These are phyloP conservation scores for Fistulinella staudtii DNA, from an alignment of 1,284 basidiomycete species.

Conservation along the genomic window DNA sequence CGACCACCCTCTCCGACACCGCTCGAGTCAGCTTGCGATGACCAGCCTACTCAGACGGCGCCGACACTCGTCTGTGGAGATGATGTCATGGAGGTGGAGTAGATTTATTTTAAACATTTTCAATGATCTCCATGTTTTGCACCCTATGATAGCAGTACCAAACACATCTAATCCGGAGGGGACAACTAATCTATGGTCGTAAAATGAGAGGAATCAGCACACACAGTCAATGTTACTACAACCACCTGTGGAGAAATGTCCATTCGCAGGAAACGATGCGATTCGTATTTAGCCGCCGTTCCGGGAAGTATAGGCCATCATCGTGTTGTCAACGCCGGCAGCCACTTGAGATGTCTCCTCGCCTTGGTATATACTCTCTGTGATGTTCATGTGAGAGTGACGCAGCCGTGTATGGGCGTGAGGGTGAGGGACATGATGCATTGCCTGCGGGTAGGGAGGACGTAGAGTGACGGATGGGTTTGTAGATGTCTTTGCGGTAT, in stretches of 20 bases:
- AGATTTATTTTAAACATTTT: slow-evolving; percentile 6
- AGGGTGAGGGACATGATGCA: slow-evolving; percentile 75
- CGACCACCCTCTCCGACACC: too few relatives aligned
- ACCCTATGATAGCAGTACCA: slow-evolving; percentile 8
- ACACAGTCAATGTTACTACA: slow-evolving; percentile 10
- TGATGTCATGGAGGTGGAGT: slow-evolving; percentile 62
- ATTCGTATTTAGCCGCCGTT: slow-evolving; percentile 29
- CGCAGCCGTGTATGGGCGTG: slow-evolving; percentile 70
- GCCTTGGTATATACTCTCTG: slow-evolving; percentile 42
- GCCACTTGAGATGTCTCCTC: slow-evolving; percentile 32
- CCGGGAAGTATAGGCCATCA: slow-evolving; percentile 45
- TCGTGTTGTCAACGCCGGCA: slow-evolving; percentile 36
- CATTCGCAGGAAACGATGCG: slow-evolving; percentile 3
- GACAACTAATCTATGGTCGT: slow-evolving; percentile 22
- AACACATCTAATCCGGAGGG: slow-evolving; percentile 21
- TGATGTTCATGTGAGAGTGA: slow-evolving; percentile 44
- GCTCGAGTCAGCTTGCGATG: too few relatives aligned
- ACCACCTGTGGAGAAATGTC: slow-evolving; percentile 3
- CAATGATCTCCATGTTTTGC: slow-evolving; percentile 9
- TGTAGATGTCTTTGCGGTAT: slow-evolving; percentile 27
- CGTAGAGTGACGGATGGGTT: slow-evolving; percentile 44
- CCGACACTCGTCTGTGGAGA: slow-evolving; percentile 29
- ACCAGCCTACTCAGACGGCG: not conserved
- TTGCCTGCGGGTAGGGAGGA: slow-evolving; percentile 48
- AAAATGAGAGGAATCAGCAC: slow-evolving; percentile 6